Conservation (phyloP, 176 grass and related monocot genomes). For the Raddia guianensis region DNA sequence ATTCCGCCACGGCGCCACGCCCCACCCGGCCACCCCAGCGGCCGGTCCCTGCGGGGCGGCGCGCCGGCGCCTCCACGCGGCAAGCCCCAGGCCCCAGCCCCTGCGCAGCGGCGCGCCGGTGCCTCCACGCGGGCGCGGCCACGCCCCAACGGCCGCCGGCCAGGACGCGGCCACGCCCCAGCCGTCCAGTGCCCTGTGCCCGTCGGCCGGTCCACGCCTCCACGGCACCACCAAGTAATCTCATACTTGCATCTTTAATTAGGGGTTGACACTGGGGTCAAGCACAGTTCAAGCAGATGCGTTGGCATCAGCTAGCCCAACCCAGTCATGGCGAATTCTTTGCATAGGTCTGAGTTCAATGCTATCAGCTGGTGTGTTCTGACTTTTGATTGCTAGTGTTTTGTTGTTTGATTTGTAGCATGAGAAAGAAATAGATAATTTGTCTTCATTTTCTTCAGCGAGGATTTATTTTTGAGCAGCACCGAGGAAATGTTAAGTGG, state of each 20-base stretch:
- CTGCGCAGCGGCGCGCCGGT: too few species aligned
- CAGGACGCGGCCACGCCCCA: too few species aligned
- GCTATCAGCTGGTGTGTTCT: background rate
- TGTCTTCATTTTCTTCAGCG: background rate
- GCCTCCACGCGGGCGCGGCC: too few species aligned
- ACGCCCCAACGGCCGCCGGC: too few species aligned
- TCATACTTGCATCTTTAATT: constrained; percentile 35
- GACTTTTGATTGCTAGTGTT: background rate
- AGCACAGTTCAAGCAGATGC: background rate
- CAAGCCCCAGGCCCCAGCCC: too few species aligned
- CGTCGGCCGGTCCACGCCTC: too few species aligned
- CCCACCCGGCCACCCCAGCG: too few species aligned
- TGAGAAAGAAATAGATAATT: background rate
- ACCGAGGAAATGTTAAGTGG: too few species aligned
- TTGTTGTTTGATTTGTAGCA: background rate
- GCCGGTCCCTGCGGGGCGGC: too few species aligned
- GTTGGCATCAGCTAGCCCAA: background rate
- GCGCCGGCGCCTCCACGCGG: too few species aligned
- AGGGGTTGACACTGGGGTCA: constrained; percentile 44
- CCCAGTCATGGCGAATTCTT: constrained; percentile 4
- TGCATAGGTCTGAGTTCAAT: constrained; percentile 1
- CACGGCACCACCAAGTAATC: background rate
- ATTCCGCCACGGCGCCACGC: too few species aligned
- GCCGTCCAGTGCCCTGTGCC: too few species aligned
- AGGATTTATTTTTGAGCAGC: background rate